These are phyloP conservation scores for Serendipita sp. DNA, from an alignment of 1,284 basidiomycete species.

Conservation along the genomic window DNA sequence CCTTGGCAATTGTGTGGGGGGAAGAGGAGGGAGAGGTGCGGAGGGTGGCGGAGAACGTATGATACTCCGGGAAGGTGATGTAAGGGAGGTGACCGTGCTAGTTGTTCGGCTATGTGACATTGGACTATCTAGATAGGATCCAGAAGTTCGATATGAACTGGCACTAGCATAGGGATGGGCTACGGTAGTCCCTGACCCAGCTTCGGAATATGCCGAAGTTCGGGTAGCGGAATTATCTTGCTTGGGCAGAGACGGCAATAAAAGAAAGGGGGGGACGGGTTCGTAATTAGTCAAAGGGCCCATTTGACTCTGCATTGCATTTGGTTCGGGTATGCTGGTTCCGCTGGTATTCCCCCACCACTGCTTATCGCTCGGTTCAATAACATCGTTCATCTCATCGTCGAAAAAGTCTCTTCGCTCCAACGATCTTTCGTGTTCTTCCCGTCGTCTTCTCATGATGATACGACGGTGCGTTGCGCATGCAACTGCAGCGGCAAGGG, in stretches of 20 bases:
- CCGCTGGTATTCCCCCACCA: not conserved
- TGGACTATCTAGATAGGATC: not conserved
- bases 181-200: not conserved
- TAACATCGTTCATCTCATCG: not conserved
- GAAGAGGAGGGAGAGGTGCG: not conserved
- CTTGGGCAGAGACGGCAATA: no score
- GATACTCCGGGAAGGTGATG: not conserved
- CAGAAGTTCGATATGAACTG: not conserved
- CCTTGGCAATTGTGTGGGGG: not conserved
- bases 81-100: not conserved
- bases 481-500: not conserved
- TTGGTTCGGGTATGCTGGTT: not conserved
- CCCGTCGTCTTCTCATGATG: not conserved
- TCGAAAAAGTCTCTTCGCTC: not conserved
- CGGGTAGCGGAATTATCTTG: not conserved
- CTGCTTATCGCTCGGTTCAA: not conserved
- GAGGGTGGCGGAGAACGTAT: conserved; percentile 1
- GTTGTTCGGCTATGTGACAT: not conserved
- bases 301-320: not conserved
- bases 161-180: not conserved
- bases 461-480: not conserved
- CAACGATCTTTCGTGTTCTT: not conserved
- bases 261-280: no score
- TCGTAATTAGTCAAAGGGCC: no score
- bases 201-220: not conserved